Percentiles rank a stretch among this genome's conserved stretches.
These are phyloP conservation scores for Puccinia polysora DNA, from an alignment of 1,284 basidiomycete genomes.

Conservation along the genomic window DNA sequence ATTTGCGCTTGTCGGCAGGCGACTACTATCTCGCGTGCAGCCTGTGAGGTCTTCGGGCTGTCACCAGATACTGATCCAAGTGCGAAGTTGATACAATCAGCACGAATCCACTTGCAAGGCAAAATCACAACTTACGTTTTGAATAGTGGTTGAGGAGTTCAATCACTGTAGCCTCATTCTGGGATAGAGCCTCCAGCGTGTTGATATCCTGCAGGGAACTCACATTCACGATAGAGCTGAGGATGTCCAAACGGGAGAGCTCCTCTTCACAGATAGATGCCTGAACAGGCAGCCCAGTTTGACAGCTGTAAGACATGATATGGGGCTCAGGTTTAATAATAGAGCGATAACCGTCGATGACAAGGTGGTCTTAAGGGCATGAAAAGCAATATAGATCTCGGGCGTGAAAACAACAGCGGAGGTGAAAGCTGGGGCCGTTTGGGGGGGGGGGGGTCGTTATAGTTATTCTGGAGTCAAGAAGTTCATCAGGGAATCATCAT, in stretches of 20 bases:
- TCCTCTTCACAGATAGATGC: not conserved
- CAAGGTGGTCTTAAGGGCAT: no score
- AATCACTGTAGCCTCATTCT: conserved; percentile 20
- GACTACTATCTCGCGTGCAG: conserved; percentile 15
- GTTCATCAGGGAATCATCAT: no score
- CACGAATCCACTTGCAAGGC: not conserved
- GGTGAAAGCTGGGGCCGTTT: no score
- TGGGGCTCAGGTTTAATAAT: no score
- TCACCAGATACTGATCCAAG: conserved; percentile 17
- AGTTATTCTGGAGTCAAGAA: no score
- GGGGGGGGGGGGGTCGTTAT: no score
- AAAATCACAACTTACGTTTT: conserved; percentile 3
- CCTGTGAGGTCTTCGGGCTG: not conserved
- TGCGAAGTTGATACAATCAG: not conserved
- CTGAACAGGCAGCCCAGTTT: not conserved
- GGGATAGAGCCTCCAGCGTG: conserved; percentile 14
- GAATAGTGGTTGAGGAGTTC: conserved; percentile 31
- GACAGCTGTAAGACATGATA: no score
- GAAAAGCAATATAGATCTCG: no score
- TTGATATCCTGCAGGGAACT: conserved; percentile 20
- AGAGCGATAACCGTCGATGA: no score
- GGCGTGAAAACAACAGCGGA: no score
- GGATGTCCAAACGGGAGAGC: conserved; percentile 11
- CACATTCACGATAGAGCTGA: conserved; percentile 13
- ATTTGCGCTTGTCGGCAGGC: conserved; percentile 22